These are phyloP conservation scores for Articulospora tetracladia DNA, from an alignment of 495 filamentous ascomycete genomes.

Conservation along the genomic window DNA sequence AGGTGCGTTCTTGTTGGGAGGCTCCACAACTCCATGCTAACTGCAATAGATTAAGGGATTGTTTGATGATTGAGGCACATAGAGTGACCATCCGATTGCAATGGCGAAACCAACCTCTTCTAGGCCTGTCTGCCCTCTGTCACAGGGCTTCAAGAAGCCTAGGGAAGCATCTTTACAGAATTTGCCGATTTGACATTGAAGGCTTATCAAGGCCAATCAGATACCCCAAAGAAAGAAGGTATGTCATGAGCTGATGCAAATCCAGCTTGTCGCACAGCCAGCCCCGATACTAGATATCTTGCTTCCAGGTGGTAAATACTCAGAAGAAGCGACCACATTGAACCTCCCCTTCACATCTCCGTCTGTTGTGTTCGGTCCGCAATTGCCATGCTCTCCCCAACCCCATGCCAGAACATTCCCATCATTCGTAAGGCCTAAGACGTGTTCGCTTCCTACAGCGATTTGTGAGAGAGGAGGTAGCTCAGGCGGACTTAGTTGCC, in stretches of 20 bases:
- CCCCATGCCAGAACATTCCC: constrained; percentile 74
- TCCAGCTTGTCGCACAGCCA: constrained; percentile 88
- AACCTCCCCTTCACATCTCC: constrained; percentile 63
- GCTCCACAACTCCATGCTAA: constrained; percentile 16
- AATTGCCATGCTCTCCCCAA: constrained; percentile 98
- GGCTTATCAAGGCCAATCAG: too few relatives aligned
- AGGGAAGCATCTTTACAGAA: too few relatives aligned
- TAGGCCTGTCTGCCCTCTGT: too few relatives aligned
- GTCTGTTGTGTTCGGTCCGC: constrained; percentile 57
- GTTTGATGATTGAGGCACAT: constrained; percentile 40
- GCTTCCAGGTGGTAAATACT: constrained; percentile 38
- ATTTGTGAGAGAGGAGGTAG: constrained; percentile 51
- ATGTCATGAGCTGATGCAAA: constrained; percentile 38
- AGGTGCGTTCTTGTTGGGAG: constrained; percentile 34
- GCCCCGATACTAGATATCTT: constrained; percentile 60
- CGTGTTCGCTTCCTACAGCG: constrained; percentile 86
- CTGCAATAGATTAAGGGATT: constrained; percentile 47
- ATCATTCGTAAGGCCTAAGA: constrained; percentile 58
- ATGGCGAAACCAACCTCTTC: too few relatives aligned
- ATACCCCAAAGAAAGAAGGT: too few relatives aligned
- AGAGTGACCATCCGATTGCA: not conserved
- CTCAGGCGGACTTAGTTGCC: constrained; percentile 64
- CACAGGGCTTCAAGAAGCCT: too few relatives aligned
- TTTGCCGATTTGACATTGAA: too few relatives aligned
- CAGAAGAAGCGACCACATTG: constrained; percentile 54